phyloP scores from a whole-genome alignment of 805 yeast genomes.

The Starmera quercuum region DNA sequence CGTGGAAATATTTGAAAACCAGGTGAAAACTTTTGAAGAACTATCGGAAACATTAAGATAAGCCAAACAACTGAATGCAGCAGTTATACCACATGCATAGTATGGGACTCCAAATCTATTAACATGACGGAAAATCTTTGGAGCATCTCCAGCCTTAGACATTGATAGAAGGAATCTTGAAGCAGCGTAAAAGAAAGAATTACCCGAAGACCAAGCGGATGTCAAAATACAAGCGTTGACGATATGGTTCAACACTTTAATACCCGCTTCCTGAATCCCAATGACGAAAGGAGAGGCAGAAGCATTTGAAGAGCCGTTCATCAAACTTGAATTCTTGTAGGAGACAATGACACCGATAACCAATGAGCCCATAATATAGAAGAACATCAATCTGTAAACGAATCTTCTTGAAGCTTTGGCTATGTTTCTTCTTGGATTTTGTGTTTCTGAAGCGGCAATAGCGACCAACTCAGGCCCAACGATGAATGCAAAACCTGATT shows the following conservation, averaged over 20 bases:
- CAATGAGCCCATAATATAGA: constrained; percentile 58
- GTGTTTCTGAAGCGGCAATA: constrained; percentile 50
- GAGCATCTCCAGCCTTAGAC: constrained; percentile 73
- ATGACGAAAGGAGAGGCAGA: constrained; percentile 74
- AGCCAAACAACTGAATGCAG: constrained; percentile 48
- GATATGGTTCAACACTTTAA: constrained; percentile 62
- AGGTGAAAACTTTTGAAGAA: constrained; percentile 52
- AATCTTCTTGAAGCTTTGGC: constrained; percentile 53
- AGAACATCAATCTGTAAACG: constrained; percentile 47
- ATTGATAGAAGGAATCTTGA: constrained; percentile 68
- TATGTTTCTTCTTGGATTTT: constrained; percentile 49
- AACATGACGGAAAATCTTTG: constrained; percentile 54
- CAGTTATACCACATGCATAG: constrained; percentile 35
- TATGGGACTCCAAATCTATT: constrained; percentile 67
- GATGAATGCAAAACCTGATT: constrained; percentile 60
- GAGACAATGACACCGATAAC: constrained; percentile 64
- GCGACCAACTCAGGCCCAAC: constrained; percentile 58
- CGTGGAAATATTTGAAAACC: constrained; percentile 72
- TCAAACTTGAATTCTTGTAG: constrained; percentile 46
- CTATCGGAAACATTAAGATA: constrained; percentile 58
- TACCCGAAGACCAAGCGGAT: constrained; percentile 77
- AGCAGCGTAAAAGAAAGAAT: constrained; percentile 72
- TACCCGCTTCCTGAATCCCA: constrained; percentile 64
- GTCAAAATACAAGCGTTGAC: constrained; percentile 73
- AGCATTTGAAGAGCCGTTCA: constrained; percentile 50